These are phyloP conservation scores for Penicillium olsonii DNA, from an alignment of 2,329 filamentous ascomycete genomes.

Conservation along the genomic window DNA sequence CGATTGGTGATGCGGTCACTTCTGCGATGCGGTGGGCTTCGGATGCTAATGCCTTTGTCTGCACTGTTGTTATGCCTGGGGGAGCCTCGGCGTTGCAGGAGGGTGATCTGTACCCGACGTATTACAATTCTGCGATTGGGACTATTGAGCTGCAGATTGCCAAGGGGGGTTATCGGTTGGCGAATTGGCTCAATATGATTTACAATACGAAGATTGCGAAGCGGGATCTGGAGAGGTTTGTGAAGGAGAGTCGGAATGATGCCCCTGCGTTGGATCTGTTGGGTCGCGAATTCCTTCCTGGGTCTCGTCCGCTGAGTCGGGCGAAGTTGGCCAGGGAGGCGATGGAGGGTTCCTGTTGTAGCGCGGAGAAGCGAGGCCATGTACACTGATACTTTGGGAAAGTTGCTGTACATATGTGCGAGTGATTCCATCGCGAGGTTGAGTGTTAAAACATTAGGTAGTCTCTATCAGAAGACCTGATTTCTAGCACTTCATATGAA, in stretches of 20 bases:
- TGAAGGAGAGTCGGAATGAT: not conserved
- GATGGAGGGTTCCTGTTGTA: slow-evolving; percentile 23
- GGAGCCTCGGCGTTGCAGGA: slow-evolving; percentile 59
- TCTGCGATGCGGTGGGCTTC: slow-evolving; percentile 66
- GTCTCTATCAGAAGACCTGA: too few species aligned
- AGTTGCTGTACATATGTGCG: not conserved
- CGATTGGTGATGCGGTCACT: slow-evolving; percentile 55
- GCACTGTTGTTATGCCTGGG: slow-evolving; percentile 64
- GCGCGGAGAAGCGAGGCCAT: slow-evolving; percentile 13
- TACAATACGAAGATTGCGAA: slow-evolving; percentile 18
- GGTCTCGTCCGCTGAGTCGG: slow-evolving; percentile 16
- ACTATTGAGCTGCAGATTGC: slow-evolving; percentile 65
- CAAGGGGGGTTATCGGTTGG: slow-evolving; percentile 68
- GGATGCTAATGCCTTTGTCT: slow-evolving; percentile 67
- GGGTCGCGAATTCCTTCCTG: slow-evolving; percentile 7
- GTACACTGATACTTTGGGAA: not conserved
- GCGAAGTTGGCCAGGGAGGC: slow-evolving; percentile 22
- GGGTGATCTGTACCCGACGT: slow-evolving; percentile 64
- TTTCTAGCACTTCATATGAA: too few species aligned
- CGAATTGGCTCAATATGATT: slow-evolving; percentile 47
- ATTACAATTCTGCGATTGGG: slow-evolving; percentile 54
- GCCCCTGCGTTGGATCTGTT: slow-evolving; percentile 6
- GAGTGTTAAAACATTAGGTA: too few species aligned
- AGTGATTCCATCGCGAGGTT: not conserved
- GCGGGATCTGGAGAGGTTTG: slow-evolving; percentile 6